Evolutionary conservation across 139 green algal genomes (phyloP), one percentile per base, ranked within the genome.

Genomic region (Deuterostichococcus epilithicus): DNA sequence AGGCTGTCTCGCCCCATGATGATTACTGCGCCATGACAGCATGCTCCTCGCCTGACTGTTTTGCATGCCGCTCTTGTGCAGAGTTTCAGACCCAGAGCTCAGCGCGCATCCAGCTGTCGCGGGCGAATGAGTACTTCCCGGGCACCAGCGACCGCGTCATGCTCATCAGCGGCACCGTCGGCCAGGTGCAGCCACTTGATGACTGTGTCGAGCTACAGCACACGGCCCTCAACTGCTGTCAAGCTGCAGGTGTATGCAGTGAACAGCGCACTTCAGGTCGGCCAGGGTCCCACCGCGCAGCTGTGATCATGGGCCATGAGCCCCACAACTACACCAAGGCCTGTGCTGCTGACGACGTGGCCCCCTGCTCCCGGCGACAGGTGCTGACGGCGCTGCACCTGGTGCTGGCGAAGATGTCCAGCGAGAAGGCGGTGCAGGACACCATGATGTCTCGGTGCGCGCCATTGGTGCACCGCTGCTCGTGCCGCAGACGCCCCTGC

Each of bases 301-400:
- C n/a, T n/a, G n/a, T n/a, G n/a, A n/a, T n/a, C n/a, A n/a, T n/a
- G n/a, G n/a, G n/a, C n/a, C n/a, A n/a, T 66, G 52, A 23, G 22
- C 52, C 23, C 22, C 20, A 23, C 28, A 26, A 67, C 25, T 67
- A 26, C 58, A 67, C 58, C 58, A 25, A 25, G 25, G 28, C 25
- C 58, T 67, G 58, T 1, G 25, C 28, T 26, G 26, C 58, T 26
- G 1, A 2, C 25, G 3, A 1, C 23, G 32, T 70, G 22, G n/a
- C 22, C 23, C 30, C 0, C 23, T 35, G 22, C 22, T 36, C 25
- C 23, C 42, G 13, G 8, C 10, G 8, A 13, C 42, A 52, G 42
- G 42, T 94, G 35, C 77, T 96, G 20, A 92, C 86, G 18, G 92
- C 91, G 30, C 82, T 97, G 70, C 86, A 96, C 85, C 76, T 94